Evolutionary conservation across 805 yeast genomes (phyloP).

Genomic region (Saturnispora silvae): DNA sequence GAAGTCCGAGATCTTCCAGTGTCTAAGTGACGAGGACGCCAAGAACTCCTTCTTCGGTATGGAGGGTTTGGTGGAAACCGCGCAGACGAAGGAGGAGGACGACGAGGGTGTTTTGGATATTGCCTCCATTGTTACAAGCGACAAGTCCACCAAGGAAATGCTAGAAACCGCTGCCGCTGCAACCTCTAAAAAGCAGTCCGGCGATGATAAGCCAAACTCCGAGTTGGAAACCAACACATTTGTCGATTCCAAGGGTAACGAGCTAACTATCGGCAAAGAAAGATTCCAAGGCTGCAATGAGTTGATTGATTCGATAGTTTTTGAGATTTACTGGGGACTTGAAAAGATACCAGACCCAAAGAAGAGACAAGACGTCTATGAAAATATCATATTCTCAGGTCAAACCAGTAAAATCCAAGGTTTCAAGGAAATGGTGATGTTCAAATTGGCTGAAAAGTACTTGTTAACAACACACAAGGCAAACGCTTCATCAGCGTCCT

Average conservation of each 20-base stretch:
- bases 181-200: constrained; percentile 14
- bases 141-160: constrained; percentile 45
- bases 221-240: constrained; percentile 70
- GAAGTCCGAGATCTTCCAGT: constrained; percentile 66
- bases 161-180: too few relatives aligned
- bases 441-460: constrained; percentile 31
- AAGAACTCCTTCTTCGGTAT: constrained; percentile 51
- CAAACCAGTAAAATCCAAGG: constrained; percentile 70
- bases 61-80: constrained; percentile 30
- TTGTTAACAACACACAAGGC: constrained; percentile 15
- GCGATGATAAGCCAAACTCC: constrained; percentile 36
- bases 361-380: constrained; percentile 75
- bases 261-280: constrained; percentile 73
- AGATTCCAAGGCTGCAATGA: constrained; percentile 71
- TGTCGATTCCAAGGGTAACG: constrained; percentile 44
- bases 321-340: constrained; percentile 42
- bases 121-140: constrained; percentile 79
- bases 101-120: constrained; percentile 74
- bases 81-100: constrained; percentile 12
- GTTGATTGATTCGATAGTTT: constrained; percentile 46
- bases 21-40: constrained; percentile 57
- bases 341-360: constrained; percentile 47
- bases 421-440: constrained; percentile 56
- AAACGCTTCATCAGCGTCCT: neutral
- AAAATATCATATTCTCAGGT: constrained; percentile 71